Conservation (phyloP, 768 basidiomycete species). For the Xerocomellus amylosporus region DNA sequence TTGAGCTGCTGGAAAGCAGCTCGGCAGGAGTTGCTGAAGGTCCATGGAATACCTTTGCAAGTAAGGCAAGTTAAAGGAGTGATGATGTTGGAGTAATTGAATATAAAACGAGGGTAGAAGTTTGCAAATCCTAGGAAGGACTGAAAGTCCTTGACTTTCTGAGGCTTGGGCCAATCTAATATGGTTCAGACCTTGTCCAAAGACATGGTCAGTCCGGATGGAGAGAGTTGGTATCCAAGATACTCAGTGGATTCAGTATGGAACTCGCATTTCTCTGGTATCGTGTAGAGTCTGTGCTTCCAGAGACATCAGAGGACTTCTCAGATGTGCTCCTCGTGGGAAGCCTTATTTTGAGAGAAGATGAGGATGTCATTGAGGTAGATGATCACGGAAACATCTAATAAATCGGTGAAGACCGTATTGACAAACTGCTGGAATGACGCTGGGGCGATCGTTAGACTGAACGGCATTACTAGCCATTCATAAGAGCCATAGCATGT, state of each 20-base stretch:
- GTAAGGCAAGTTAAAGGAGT: background rate
- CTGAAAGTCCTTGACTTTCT: background rate
- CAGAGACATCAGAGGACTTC: background rate
- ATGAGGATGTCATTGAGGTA: too few relatives aligned
- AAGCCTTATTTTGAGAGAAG: background rate
- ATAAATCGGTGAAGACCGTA: too few relatives aligned
- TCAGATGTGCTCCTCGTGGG: background rate
- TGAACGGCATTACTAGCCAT: background rate
- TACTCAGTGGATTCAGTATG: background rate
- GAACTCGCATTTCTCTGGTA: background rate
- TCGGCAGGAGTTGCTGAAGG: background rate
- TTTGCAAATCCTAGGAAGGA: background rate
- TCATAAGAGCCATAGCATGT: background rate
- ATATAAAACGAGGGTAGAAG: background rate
- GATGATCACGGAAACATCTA: too few relatives aligned
- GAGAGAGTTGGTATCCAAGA: background rate
- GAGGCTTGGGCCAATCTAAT: background rate
- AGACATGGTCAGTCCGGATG: background rate
- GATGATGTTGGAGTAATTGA: background rate
- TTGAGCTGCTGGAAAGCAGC: too few relatives aligned
- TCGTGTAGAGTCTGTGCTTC: background rate
- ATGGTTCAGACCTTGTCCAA: background rate
- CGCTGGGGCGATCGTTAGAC: too few relatives aligned
- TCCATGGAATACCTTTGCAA: background rate
- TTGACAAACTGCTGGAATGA: too few relatives aligned